Evolutionary conservation across 1,284 basidiomycete species (phyloP).

Genomic region (Meira nashicola): DNA sequence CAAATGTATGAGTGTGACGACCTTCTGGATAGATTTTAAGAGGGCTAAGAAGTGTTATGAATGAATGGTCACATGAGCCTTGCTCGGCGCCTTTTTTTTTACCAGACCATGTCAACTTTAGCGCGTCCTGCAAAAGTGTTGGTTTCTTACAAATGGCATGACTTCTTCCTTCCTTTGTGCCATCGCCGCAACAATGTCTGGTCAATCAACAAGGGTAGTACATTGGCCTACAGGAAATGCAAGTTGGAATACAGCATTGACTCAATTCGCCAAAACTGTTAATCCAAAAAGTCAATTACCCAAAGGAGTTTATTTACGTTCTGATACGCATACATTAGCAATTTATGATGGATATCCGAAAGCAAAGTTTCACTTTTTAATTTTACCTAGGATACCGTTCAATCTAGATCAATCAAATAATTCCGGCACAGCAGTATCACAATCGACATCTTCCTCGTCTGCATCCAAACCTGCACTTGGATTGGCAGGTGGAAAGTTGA

Average conservation of each 20-base stretch:
- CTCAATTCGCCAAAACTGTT: constrained; percentile 4
- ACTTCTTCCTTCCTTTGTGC: no score
- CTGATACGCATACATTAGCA: constrained; percentile 56
- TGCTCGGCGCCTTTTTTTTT: no score
- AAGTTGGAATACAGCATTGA: constrained; percentile 13
- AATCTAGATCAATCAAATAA: neutral
- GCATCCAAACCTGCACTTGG: constrained; percentile 8
- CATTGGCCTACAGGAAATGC: constrained; percentile 1
- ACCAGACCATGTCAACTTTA: no score
- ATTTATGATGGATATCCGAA: constrained; percentile 84
- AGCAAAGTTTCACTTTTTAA: constrained; percentile 39
- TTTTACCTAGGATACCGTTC: constrained; percentile 15
- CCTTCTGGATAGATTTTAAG: no score
- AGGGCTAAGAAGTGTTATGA: no score
- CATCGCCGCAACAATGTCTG: no score
- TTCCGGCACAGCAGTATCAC: neutral
- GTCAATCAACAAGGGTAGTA: neutral
- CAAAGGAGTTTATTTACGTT: neutral
- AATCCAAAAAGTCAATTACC: constrained; percentile 1
- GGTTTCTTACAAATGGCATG: no score
- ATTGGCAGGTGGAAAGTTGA: constrained; percentile 26
- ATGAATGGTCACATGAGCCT: no score
- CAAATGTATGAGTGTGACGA: no score
- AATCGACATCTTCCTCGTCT: neutral
- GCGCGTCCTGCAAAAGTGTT: no score